These are phyloP conservation scores for Cladosporium oxysporum DNA, from an alignment of 2,329 filamentous ascomycete genomes.

Conservation along the genomic window DNA sequence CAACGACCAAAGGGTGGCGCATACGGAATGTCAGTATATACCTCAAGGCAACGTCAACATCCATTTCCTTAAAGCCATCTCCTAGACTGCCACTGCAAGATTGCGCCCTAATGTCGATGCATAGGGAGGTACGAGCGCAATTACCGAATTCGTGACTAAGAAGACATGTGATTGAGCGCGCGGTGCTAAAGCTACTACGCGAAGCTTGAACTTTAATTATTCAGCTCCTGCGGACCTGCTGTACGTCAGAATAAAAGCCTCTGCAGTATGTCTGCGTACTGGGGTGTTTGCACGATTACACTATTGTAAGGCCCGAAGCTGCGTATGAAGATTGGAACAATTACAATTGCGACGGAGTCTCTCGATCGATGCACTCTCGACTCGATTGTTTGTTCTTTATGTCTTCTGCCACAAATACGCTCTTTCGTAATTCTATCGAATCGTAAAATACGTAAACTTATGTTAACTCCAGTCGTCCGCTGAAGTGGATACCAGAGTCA, in stretches of 20 bases:
- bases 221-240: too few species aligned
- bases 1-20: background rate
- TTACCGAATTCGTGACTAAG: background rate
- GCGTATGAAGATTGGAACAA: too few species aligned
- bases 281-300: too few species aligned
- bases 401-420: background rate
- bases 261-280: background rate
- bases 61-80: background rate
- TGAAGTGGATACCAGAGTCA: conserved; percentile 9
- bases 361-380: background rate
- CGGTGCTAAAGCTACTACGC: background rate
- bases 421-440: background rate
- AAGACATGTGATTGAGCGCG: background rate
- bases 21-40: background rate
- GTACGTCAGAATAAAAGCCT: background rate
- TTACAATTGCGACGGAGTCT: too few species aligned
- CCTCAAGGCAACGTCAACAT: background rate
- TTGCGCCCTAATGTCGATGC: background rate
- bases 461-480: background rate
- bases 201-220: background rate
- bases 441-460: background rate
- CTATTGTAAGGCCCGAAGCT: too few species aligned
- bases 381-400: too few species aligned
- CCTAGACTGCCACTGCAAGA: background rate
- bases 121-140: background rate